These are phyloP conservation scores for Passiflora organensis DNA, from an alignment of 345 rosid species.

Conservation along the genomic window DNA sequence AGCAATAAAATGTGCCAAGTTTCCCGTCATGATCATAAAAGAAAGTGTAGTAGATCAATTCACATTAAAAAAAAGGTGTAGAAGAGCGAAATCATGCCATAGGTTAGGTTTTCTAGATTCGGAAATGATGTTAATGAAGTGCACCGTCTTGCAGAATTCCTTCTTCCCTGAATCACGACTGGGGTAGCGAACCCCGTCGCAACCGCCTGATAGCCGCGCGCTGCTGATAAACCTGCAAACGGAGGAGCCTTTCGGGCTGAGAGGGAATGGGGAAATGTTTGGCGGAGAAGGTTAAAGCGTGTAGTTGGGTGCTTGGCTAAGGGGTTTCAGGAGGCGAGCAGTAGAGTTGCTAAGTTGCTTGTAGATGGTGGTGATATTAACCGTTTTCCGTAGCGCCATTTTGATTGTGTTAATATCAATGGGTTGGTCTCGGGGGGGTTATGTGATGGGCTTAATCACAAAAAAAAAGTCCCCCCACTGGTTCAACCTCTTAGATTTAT, in stretches of 20 bases:
- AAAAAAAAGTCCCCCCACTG: too few relatives aligned
- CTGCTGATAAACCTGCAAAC: slow-evolving; percentile 23
- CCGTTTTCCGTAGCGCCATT: slow-evolving; percentile 31
- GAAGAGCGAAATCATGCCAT: too few relatives aligned
- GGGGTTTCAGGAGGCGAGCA: slow-evolving; percentile 11
- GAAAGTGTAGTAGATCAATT: too few relatives aligned
- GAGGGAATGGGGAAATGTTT: slow-evolving; percentile 6
- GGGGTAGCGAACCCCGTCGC: slow-evolving; percentile 22
- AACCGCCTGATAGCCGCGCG: slow-evolving; percentile 16
- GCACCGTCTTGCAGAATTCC: slow-evolving; percentile 50
- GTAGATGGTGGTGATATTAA: slow-evolving; percentile 13
- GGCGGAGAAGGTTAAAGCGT: background rate
- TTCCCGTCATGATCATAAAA: too few relatives aligned
- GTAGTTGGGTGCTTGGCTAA: slow-evolving; percentile 5
- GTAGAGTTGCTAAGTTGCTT: slow-evolving; percentile 3
- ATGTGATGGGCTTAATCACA: too few relatives aligned
- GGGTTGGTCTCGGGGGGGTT: too few relatives aligned
- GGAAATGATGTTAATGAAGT: slow-evolving; percentile 49
- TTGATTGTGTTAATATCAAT: too few relatives aligned
- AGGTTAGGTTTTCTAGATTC: too few relatives aligned
- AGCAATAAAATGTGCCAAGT: too few relatives aligned
- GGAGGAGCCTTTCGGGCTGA: slow-evolving; percentile 28
- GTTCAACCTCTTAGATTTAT: too few relatives aligned
- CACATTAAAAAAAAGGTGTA: too few relatives aligned
- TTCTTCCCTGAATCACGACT: slow-evolving; percentile 47